phyloP scores from a whole-genome alignment of 352 stramenopile species.

The Globisporangium recalcitrans region DNA sequence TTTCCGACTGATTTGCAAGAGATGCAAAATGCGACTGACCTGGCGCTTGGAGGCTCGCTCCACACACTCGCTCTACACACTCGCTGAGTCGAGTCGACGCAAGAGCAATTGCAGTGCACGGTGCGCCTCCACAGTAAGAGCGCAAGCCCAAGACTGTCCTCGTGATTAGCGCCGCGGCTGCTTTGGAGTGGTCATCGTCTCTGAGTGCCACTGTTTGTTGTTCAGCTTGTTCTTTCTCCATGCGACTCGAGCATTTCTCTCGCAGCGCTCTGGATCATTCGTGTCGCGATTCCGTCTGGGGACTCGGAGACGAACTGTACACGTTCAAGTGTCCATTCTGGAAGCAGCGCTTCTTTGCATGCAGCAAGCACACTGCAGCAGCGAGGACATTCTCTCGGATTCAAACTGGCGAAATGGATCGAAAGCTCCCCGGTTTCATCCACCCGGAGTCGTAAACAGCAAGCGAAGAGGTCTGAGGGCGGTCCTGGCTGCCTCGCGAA shows the following conservation, averaged over 20 bases:
- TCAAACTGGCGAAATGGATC: neutral
- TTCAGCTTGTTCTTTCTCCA: neutral
- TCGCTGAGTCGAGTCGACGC: neutral
- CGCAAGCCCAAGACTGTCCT: neutral
- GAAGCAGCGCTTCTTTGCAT: neutral
- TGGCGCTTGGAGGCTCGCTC: neutral
- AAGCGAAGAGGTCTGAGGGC: neutral
- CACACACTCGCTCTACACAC: neutral
- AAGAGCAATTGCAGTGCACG: neutral
- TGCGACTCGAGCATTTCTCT: neutral
- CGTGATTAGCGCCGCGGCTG: no score
- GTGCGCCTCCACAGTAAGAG: neutral
- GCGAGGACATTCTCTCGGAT: no score
- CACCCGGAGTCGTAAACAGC: neutral
- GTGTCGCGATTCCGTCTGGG: constrained; percentile 4
- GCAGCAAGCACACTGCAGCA: neutral
- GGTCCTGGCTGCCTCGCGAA: neutral
- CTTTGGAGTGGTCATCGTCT: neutral
- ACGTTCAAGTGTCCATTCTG: constrained; percentile 3
- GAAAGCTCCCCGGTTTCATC: neutral
- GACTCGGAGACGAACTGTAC: neutral
- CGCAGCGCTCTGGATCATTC: neutral
- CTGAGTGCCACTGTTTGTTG: neutral
- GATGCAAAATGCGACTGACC: neutral
- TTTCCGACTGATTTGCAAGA: neutral